Evolutionary conservation across 805 yeast genomes (phyloP).

Genomic region (Yarrowia divulgata): DNA sequence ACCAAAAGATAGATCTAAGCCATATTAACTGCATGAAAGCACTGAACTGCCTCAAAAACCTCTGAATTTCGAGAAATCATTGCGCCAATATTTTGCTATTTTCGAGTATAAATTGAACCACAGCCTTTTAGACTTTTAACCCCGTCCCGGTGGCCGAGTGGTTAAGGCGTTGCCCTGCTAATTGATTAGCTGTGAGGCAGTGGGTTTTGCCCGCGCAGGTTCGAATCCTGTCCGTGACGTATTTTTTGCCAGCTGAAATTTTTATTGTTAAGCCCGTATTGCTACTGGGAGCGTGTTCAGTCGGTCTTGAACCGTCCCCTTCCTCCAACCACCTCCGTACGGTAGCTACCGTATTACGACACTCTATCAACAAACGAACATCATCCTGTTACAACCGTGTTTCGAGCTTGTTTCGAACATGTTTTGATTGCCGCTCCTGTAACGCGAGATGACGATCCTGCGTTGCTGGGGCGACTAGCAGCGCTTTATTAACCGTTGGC

Average conservation of each 20-base stretch:
- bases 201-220: constrained; percentile 97
- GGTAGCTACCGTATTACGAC: too few species aligned
- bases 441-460: constrained; percentile 9
- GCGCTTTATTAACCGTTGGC: background rate
- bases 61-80: background rate
- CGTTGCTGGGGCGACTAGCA: constrained; percentile 13
- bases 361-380: too few species aligned
- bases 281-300: too few species aligned
- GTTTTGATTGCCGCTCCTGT: background rate
- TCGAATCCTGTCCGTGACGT: constrained; percentile 99
- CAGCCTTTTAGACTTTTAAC: constrained; percentile 1
- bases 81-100: background rate
- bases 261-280: too few species aligned
- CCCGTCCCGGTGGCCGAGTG: constrained; percentile 85
- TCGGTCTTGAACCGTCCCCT: too few species aligned
- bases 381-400: background rate
- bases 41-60: background rate
- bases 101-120: background rate
- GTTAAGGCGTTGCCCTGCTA: constrained; percentile 95
- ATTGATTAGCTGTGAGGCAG: constrained; percentile 58
- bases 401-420: background rate
- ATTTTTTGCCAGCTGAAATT: background rate
- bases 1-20: too few species aligned
- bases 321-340: too few species aligned
- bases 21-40: too few species aligned